phyloP scores from a whole-genome alignment of 257 asterid species.

The Przewalskia tangutica region DNA sequence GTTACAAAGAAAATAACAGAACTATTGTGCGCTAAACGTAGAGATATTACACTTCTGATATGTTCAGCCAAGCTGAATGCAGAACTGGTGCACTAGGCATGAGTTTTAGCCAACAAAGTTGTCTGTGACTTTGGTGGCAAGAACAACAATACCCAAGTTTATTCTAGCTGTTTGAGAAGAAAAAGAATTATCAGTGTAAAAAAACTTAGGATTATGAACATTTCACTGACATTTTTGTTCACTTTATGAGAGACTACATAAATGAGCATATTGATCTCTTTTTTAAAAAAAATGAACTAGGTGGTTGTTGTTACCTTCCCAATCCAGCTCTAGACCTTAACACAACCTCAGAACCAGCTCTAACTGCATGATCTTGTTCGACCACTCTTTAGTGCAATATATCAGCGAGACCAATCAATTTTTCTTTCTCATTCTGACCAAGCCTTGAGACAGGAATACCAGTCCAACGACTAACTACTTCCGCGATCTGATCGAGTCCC shows the following conservation, averaged over 20 bases:
- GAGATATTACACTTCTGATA: background rate
- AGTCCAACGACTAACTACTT: slow-evolving; percentile 94
- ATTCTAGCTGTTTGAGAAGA: background rate
- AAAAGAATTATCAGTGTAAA: background rate
- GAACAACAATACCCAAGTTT: background rate
- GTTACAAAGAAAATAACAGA: slow-evolving; percentile 49
- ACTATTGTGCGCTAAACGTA: slow-evolving; percentile 35
- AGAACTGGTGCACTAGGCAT: background rate
- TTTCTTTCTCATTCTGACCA: slow-evolving; percentile 81
- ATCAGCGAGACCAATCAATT: slow-evolving; percentile 54
- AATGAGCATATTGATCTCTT: no score
- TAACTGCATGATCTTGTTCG: slow-evolving; percentile 70
- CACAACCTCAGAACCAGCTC: slow-evolving; percentile 79
- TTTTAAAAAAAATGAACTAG: slow-evolving; percentile 89
- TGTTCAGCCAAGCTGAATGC: background rate
- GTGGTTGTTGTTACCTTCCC: slow-evolving; percentile 85
- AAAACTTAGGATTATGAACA: background rate
- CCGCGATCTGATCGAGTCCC: slow-evolving; percentile 88
- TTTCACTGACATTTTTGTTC: background rate
- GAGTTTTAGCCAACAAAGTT: background rate
- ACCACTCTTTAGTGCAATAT: slow-evolving; percentile 35
- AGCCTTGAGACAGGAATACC: slow-evolving; percentile 71
- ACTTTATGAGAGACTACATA: no score
- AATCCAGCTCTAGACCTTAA: slow-evolving; percentile 81
- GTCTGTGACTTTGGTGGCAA: background rate